Base-by-base conservation (phyloP, 306 rosid species). In the Amphicarpaea edgeworthii region DNA sequence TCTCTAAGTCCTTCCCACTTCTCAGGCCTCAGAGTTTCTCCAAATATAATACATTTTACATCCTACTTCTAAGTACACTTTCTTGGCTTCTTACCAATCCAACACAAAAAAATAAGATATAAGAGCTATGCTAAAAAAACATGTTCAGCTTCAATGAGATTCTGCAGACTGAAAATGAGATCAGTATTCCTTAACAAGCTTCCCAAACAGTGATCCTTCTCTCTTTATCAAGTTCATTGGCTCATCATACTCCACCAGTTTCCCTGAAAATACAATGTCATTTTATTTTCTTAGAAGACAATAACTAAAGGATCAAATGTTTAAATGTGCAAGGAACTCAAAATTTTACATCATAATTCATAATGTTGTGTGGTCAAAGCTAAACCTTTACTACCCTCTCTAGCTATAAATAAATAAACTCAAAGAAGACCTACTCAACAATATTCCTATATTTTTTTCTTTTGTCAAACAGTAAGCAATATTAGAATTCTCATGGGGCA, bases 111-210 rank as follows among this genome's bases (percentile, higher is more conserved):
- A 37, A 32, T 6, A 53, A 53, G 12, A 9, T 16, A 34, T 1
- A 38, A 49, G n/a, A 20, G 71, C 59, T 21, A 37, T 10, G 30
- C 9, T 16, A 37, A 24, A 24, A 24, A 24, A 24, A n/a, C 28
- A 24, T 24, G 3, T 45, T 38, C 20, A 53, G 6, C 37, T 17
- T 89, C 81, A 90, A 75, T 78, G 82, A 26, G 85, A 85, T 65
- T 85, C 91, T 59, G 94, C 90, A 26, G 93, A 87, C 62, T 87
- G 89, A 54, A 85, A 72, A 83, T 88, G 97, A 72, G 96, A 95
- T 96, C 99, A 95, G 42, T 95, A 95, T 82, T 95, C 98, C 64
- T 89, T 84, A 10, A 93, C 98, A 69, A 93, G 91, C 83, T 87
- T 83, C 62, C 90, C 93, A 26, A 93, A 93, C 46, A 95, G 79